A percentile compares a stretch with the other conserved stretches of the same genome.
Conservation (phyloP, 208 protist genomes). For the Histomonas meleagridis region DNA sequence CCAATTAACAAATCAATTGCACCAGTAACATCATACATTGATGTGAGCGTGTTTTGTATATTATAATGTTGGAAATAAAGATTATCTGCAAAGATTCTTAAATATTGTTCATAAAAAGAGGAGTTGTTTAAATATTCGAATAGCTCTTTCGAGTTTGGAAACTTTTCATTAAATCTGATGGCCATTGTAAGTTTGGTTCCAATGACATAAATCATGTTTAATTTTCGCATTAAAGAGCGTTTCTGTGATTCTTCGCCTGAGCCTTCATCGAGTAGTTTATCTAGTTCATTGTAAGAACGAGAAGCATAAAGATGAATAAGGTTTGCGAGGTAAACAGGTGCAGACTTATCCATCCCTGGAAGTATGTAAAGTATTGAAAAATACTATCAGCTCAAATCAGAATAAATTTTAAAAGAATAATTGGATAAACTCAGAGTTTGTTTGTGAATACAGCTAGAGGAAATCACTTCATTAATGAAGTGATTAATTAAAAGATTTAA, state of each 20-base stretch:
- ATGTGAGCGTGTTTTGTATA: not conserved
- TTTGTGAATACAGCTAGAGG: no score
- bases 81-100: not conserved
- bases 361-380: no score
- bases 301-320: not conserved
- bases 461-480: no score
- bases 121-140: not conserved
- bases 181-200: not conserved
- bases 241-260: not conserved
- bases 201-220: not conserved
- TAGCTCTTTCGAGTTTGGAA: not conserved
- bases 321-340: not conserved
- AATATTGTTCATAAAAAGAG: not conserved
- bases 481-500: no score
- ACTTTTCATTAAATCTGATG: not conserved
- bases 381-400: no score
- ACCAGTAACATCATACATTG: not conserved
- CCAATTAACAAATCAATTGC: not conserved
- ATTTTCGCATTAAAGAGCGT: not conserved
- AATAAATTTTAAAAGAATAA: no score
- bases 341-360: not conserved
- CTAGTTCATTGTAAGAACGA: not conserved
- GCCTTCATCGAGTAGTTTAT: not conserved
- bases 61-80: not conserved
- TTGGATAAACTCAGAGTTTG: no score